phyloP scores from a whole-genome alignment of 176 grass and related monocot genomes.

The Carex parvula region DNA sequence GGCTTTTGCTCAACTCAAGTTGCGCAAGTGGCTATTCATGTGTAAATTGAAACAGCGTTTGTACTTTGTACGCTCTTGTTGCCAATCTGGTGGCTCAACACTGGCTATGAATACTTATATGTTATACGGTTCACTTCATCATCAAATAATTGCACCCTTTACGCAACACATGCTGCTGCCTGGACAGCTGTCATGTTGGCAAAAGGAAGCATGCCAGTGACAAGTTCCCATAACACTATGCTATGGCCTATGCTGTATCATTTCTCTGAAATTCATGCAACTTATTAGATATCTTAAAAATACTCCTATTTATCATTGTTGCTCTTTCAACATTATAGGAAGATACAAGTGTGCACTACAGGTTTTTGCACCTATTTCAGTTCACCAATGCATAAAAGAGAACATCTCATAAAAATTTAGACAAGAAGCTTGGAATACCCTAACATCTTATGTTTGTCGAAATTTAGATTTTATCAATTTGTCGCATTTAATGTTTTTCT shows the following conservation, averaged over 20 bases:
- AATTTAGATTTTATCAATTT: no score
- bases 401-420: background rate
- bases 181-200: conserved; percentile 91
- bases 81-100: background rate
- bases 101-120: background rate
- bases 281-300: background rate
- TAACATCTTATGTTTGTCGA: no score
- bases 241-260: no score
- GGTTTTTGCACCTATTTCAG: background rate
- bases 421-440: background rate
- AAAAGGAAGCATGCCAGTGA: conserved; percentile 94
- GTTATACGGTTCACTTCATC: background rate
- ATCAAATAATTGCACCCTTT: background rate
- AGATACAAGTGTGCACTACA: no score
- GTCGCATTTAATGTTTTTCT: no score
- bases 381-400: background rate
- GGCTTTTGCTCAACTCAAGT: background rate
- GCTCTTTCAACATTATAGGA: background rate
- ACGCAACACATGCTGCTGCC: conserved; percentile 39
- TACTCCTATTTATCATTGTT: background rate
- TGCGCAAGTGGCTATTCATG: background rate
- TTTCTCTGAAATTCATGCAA: conserved; percentile 41
- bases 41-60: background rate
- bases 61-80: background rate
- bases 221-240: conserved; percentile 74